These are phyloP conservation scores for Chaetomium sp. DNA, from an alignment of 2,329 filamentous ascomycete genomes.

Conservation along the genomic window DNA sequence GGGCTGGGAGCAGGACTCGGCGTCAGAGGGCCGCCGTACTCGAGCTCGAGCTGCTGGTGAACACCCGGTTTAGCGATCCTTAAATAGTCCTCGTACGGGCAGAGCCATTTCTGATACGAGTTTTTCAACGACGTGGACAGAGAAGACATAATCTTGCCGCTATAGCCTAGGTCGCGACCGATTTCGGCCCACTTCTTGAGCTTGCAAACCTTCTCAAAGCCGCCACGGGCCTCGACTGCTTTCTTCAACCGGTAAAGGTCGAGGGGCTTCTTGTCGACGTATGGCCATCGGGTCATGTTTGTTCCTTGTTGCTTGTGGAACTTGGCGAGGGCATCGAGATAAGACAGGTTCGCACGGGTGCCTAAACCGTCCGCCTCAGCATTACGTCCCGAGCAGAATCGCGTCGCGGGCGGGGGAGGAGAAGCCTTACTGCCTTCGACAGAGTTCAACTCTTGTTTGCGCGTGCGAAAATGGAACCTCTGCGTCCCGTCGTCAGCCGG, in stretches of 20 bases:
- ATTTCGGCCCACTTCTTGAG: constrained; percentile 99
- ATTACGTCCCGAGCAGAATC: constrained; percentile 19
- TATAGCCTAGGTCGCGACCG: constrained; percentile 92
- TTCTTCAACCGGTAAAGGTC: constrained; percentile 97
- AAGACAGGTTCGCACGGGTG: constrained; percentile 92
- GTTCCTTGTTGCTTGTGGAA: constrained; percentile 97
- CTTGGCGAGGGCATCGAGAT: constrained; percentile 90
- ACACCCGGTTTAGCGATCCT: constrained; percentile 89
- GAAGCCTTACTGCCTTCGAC: constrained; percentile 86
- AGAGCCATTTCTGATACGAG: constrained; percentile 95
- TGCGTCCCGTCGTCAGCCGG: constrained; percentile 43
- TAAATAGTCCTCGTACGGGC: constrained; percentile 94
- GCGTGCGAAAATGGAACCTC: constrained; percentile 95
- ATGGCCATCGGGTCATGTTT: constrained; percentile 90
- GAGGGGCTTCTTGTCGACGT: constrained; percentile 94
- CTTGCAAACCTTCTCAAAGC: constrained; percentile 96
- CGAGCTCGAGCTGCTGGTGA: constrained; percentile 91
- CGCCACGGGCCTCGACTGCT: constrained; percentile 89
- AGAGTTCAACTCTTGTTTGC: constrained; percentile 95
- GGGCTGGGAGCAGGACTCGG: constrained; percentile 71
- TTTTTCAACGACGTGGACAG: constrained; percentile 97
- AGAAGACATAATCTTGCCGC: constrained; percentile 99
- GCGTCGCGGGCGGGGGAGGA: constrained; percentile 12
- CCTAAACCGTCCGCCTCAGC: constrained; percentile 57
- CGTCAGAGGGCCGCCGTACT: constrained; percentile 89